Percentiles rank a stretch among this genome's conserved stretches.
Evolutionary conservation across 805 yeast species (phyloP).

Genomic region (Metschnikowia gelsemii): DNA sequence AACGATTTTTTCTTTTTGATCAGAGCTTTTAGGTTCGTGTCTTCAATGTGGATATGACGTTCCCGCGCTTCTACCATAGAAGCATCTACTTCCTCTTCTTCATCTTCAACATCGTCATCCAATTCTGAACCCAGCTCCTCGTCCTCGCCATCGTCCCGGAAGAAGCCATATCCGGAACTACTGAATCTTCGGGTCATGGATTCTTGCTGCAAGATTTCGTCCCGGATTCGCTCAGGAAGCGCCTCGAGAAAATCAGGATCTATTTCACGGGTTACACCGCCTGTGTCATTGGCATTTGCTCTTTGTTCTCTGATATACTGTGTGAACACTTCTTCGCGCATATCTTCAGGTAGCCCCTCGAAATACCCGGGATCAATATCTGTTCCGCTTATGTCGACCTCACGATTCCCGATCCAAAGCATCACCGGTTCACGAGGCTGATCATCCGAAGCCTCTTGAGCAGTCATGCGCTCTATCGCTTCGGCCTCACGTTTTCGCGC

Average conservation of each 20-base stretch:
- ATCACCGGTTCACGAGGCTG: conserved; percentile 48
- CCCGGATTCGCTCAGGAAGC: conserved; percentile 66
- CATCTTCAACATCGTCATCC: conserved; percentile 24
- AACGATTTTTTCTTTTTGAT: conserved; percentile 22
- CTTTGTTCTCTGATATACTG: conserved; percentile 80
- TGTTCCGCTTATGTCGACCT: conserved; percentile 83
- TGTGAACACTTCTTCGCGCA: conserved; percentile 88
- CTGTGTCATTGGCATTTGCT: conserved; percentile 48
- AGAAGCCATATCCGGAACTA: conserved; percentile 13
- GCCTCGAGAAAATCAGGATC: conserved; percentile 81
- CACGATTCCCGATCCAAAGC: conserved; percentile 72
- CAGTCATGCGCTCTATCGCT: conserved; percentile 21
- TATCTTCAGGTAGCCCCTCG: conserved; percentile 86
- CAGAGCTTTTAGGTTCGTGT: not conserved
- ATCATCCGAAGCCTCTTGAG: not conserved
- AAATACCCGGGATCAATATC: conserved; percentile 91
- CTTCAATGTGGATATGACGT: not conserved
- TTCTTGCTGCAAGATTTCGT: conserved; percentile 61
- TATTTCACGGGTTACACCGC: conserved; percentile 57
- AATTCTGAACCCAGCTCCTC: conserved; percentile 24
- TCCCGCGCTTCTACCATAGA: not conserved
- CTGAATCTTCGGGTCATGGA: conserved; percentile 43
- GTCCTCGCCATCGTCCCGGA: conserved; percentile 22
- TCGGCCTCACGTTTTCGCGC: conserved; percentile 29
- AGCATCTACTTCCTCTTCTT: conserved; percentile 19